Evolutionary conservation across 2,329 filamentous ascomycete genomes (phyloP).

Genomic region (Sclerotinia borealis): DNA sequence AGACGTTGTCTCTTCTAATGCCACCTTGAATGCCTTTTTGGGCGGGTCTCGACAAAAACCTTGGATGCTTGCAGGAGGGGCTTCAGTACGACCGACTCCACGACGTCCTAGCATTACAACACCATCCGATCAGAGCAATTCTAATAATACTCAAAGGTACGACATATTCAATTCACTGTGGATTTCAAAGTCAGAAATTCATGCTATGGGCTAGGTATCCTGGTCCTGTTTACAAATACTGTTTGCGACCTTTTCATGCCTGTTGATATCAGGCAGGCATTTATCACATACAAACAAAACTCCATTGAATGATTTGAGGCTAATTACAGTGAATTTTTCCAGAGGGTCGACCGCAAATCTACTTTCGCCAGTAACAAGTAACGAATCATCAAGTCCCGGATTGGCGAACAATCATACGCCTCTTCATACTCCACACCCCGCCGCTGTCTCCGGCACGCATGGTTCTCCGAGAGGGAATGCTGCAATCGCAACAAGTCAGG

Average conservation of each 20-base stretch:
- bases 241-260: background rate
- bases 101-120: slow-evolving; percentile 22
- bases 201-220: background rate
- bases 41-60: slow-evolving; percentile 30
- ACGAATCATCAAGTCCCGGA: slow-evolving; percentile 47
- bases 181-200: background rate
- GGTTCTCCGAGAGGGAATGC: background rate
- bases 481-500: background rate
- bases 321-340: background rate
- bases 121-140: slow-evolving; percentile 12
- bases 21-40: slow-evolving; percentile 32
- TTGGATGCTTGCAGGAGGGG: slow-evolving; percentile 31
- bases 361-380: slow-evolving; percentile 54
- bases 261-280: background rate
- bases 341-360: slow-evolving; percentile 7
- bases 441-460: background rate
- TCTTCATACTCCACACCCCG: background rate
- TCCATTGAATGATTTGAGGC: slow-evolving; percentile 1
- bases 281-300: background rate
- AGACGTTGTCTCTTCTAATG: slow-evolving; percentile 33
- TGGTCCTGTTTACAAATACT: background rate
- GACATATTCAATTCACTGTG: background rate
- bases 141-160: slow-evolving; percentile 19
- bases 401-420: background rate
- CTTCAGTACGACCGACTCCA: slow-evolving; percentile 29